phyloP scores from a whole-genome alignment of 305 asterid species.

The Coffea humblotiana region DNA sequence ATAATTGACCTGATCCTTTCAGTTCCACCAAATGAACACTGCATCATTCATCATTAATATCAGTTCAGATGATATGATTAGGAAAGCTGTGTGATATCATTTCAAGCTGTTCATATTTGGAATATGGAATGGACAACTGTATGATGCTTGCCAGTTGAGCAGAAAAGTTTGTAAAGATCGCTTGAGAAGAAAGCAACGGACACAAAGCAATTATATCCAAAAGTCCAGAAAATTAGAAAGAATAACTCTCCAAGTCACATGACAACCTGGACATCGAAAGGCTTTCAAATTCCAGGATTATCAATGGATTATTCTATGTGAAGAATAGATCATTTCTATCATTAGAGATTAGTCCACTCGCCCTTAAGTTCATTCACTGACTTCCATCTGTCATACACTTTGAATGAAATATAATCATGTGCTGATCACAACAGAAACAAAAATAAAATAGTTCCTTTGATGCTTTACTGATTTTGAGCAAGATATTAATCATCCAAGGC shows the following conservation, averaged over 20 bases:
- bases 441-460: not conserved
- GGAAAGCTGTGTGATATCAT: not conserved
- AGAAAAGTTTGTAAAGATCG: not conserved
- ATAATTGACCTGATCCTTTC: slow-evolving; percentile 65
- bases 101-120: too few species aligned
- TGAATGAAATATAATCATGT: not conserved
- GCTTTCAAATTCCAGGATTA: not conserved
- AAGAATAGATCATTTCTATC: not conserved
- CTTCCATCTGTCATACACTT: not conserved
- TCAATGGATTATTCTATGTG: not conserved
- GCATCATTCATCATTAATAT: slow-evolving; percentile 26
- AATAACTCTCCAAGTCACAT: not conserved
- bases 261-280: not conserved
- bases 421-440: not conserved
- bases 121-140: not conserved
- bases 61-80: not conserved
- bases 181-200: not conserved
- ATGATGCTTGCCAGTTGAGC: not conserved
- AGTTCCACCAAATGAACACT: slow-evolving; percentile 99
- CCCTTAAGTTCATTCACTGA: not conserved
- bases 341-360: not conserved
- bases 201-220: not conserved
- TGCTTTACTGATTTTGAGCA: not conserved
- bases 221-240: not conserved
- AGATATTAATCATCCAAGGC: not conserved